Evolutionary conservation across 192 early-diverging fungal species (phyloP), one percentile per base, ranked within the genome.

Genomic region (Coemansia sp.): DNA sequence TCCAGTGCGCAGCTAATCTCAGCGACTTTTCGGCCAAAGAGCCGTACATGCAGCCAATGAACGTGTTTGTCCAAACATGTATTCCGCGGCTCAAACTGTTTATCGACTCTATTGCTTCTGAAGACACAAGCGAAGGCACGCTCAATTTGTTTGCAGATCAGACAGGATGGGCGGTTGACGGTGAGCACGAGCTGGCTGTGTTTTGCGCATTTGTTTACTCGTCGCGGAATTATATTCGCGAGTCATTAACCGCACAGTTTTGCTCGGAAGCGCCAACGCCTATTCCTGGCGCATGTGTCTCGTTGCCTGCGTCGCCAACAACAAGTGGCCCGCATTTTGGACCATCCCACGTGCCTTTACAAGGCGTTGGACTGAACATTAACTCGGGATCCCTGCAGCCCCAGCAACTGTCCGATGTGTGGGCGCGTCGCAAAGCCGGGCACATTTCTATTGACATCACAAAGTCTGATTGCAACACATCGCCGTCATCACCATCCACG

Each of bases 1-100:
- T 91, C 6, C 88, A 89, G 73, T 85, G 84, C 12, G 56, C 89
- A 10, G 88, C 89, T 15, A 90, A 89, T 45, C 78, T 90, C 32
- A 86, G 86, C 4, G 80, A 84, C 21, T 86, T 86, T 73, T 82
- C 81, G 7, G 53, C 72, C 6, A 90, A 88, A 60, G 89, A 90
- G 63, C 80, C 83, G 9, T 87, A 89, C 70, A 89, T 89, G 88
- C 67, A 76, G 47, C 84, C 81, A 12, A 85, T 90, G 80, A 85
- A 87, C 61, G 61, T 63, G 7, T 86, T 88, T 75, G 84, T 88
- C 62, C 75, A 72, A 82, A 78, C 85, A 57, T 84, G 86, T 63
- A 85, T 77, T 15, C 76, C 77, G 5, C 68, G 78, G 50, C 73
- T 90, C 11, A 88, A 85, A 67, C 64, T 57, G 17, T 88, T 88